Evolutionary conservation across 805 yeast species (phyloP).

Genomic region (Wickerhamomyces mucosus): DNA sequence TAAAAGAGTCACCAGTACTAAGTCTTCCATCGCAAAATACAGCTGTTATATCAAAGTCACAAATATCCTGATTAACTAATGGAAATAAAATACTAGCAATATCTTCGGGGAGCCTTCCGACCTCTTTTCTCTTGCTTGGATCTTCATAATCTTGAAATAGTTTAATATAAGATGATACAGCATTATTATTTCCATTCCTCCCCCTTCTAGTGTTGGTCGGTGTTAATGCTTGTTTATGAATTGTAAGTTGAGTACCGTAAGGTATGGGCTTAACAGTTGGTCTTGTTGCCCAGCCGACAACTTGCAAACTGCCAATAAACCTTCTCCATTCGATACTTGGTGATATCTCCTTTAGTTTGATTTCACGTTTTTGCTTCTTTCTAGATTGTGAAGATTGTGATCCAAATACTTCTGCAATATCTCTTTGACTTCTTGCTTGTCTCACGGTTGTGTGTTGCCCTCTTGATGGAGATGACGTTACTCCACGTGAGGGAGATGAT

Average conservation of each 20-base stretch:
- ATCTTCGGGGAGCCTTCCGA: slow-evolving; percentile 71
- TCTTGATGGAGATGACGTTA: too few relatives aligned
- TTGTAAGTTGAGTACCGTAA: slow-evolving; percentile 33
- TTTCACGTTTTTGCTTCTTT: background rate
- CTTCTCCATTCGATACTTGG: slow-evolving; percentile 25
- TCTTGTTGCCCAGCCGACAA: slow-evolving; percentile 65
- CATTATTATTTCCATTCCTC: slow-evolving; percentile 13
- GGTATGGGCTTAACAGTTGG: slow-evolving; percentile 41
- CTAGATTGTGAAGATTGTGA: background rate
- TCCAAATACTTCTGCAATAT: too few relatives aligned
- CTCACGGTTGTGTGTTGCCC: background rate
- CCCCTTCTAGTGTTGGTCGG: slow-evolving; percentile 13
- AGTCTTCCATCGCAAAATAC: slow-evolving; percentile 49
- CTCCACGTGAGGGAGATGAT: background rate
- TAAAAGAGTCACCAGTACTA: slow-evolving; percentile 69
- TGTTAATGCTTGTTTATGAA: slow-evolving; percentile 28
- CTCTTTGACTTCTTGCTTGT: background rate
- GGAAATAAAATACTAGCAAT: slow-evolving; percentile 60
- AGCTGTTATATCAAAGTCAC: slow-evolving; percentile 47
- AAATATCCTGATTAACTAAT: slow-evolving; percentile 43
- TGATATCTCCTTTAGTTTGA: slow-evolving; percentile 8
- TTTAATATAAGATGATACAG: slow-evolving; percentile 25
- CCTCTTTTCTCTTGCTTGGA: slow-evolving; percentile 34
- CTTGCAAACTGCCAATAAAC: slow-evolving; percentile 51
- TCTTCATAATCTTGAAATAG: slow-evolving; percentile 20